Conservation (phyloP, 176 grass and related monocot genomes). For the Melocanna baccifera region DNA sequence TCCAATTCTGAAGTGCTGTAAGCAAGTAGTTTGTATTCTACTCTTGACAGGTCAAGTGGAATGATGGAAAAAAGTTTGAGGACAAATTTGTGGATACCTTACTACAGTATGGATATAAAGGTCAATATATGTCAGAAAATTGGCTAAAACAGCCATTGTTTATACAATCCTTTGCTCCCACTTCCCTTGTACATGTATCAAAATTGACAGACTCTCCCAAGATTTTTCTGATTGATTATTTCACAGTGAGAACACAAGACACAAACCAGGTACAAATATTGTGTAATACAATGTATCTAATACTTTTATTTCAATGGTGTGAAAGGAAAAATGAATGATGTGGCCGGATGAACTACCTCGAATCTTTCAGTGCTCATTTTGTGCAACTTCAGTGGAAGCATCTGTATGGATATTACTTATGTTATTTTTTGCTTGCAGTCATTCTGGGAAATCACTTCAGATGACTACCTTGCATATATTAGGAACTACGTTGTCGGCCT, state of each 20-base stretch:
- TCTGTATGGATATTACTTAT: constrained; percentile 28
- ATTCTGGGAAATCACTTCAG: constrained; percentile 94
- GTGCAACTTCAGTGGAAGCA: not conserved
- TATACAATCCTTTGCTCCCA: constrained; percentile 95
- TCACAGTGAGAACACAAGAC: constrained; percentile 76
- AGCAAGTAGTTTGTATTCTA: constrained; percentile 35
- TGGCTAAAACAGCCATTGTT: constrained; percentile 91
- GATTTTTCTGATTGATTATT: constrained; percentile 69
- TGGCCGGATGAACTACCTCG: not conserved
- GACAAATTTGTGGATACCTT: constrained; percentile 89
- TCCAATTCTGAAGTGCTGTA: constrained; percentile 8
- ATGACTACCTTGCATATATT: constrained; percentile 77
- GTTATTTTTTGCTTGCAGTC: constrained; percentile 53
- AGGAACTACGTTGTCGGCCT: constrained; percentile 75
- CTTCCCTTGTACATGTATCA: constrained; percentile 78
- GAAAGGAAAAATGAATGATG: not conserved
- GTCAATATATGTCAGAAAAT: constrained; percentile 78
- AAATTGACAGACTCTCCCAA: constrained; percentile 82
- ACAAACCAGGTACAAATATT: constrained; percentile 76
- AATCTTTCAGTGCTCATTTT: not conserved
- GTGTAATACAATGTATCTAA: not conserved
- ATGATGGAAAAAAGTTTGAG: constrained; percentile 78
- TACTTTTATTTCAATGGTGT: not conserved
- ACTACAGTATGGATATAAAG: constrained; percentile 78
- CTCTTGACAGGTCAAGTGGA: constrained; percentile 77